These are phyloP conservation scores for Sporothrix globosa DNA, from an alignment of 2,329 filamentous ascomycete genomes.

Conservation along the genomic window DNA sequence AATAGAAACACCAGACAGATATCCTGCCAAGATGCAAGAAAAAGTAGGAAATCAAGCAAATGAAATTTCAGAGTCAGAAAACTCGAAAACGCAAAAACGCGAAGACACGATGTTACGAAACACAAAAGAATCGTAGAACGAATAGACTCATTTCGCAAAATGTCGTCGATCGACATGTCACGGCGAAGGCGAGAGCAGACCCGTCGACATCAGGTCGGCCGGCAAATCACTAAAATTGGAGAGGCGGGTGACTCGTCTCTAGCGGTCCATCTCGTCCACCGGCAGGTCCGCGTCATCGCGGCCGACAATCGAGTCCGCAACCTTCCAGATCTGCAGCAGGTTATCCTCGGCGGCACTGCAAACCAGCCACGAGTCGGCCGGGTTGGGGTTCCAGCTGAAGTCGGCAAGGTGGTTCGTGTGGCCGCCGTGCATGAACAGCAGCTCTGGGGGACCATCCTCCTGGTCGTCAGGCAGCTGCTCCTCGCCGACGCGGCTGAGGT, in stretches of 20 bases:
- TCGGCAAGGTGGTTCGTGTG: slow-evolving; percentile 97
- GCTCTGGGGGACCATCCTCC: slow-evolving; percentile 90
- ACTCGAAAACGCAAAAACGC: neutral
- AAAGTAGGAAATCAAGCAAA: slow-evolving; percentile 15
- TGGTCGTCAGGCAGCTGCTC: slow-evolving; percentile 94
- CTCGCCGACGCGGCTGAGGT: slow-evolving; percentile 85
- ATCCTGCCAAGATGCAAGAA: neutral
- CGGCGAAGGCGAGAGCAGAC: neutral
- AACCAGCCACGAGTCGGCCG: slow-evolving; percentile 94
- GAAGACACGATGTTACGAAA: too few species aligned
- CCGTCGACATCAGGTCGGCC: neutral
- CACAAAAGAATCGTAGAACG: neutral
- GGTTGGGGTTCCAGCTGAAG: slow-evolving; percentile 95
- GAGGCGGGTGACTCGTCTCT: slow-evolving; percentile 36
- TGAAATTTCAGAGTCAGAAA: neutral
- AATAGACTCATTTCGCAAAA: neutral
- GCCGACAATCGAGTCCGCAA: slow-evolving; percentile 78
- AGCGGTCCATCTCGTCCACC: slow-evolving; percentile 74
- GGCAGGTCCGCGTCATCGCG: slow-evolving; percentile 75
- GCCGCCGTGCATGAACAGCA: slow-evolving; percentile 98
- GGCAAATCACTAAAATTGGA: too few species aligned
- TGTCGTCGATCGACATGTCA: neutral
- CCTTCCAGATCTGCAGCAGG: slow-evolving; percentile 91
- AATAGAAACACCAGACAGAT: neutral
- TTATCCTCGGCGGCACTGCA: slow-evolving; percentile 97